These are phyloP conservation scores for Aspergillus texensis DNA, from an alignment of 2,329 filamentous ascomycete species.

Conservation along the genomic window DNA sequence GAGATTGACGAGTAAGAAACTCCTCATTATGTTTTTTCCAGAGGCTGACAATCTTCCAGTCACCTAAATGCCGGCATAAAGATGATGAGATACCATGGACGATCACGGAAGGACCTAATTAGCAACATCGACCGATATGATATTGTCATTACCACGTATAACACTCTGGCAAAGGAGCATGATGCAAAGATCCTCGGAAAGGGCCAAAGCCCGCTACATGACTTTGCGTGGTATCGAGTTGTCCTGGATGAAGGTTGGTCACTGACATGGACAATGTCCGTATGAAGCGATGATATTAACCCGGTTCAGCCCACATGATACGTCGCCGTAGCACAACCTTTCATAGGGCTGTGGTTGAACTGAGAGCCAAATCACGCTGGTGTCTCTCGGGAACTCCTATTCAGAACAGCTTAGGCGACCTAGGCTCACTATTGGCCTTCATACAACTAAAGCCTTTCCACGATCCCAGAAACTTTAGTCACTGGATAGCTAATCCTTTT, in stretches of 20 bases:
- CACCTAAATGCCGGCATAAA: background rate
- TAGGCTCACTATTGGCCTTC: slow-evolving; percentile 56
- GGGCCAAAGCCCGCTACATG: slow-evolving; percentile 1
- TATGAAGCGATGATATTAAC: background rate
- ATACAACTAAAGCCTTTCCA: slow-evolving; percentile 35
- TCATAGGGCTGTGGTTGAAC: slow-evolving; percentile 45
- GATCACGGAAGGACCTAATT: background rate
- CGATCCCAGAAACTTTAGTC: background rate
- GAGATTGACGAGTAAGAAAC: background rate
- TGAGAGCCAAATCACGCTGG: slow-evolving; percentile 53
- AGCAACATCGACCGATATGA: slow-evolving; percentile 28
- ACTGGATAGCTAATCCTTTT: slow-evolving; percentile 37
- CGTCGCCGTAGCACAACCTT: slow-evolving; percentile 52
- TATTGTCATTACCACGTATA: slow-evolving; percentile 54
- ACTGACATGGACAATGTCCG: background rate
- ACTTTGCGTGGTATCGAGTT: slow-evolving; percentile 46
- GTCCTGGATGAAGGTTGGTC: slow-evolving; percentile 52
- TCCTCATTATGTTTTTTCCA: background rate
- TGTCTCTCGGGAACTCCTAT: slow-evolving; percentile 59
- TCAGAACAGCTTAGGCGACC: slow-evolving; percentile 57
- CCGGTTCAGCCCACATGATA: slow-evolving; percentile 51
- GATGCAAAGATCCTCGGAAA: background rate
- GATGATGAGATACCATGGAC: background rate
- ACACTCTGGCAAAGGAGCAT: slow-evolving; percentile 44
- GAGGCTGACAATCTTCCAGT: background rate